Evolutionary conservation across 305 asterid genomes (phyloP).

Genomic region (Caryopteris hybrid): DNA sequence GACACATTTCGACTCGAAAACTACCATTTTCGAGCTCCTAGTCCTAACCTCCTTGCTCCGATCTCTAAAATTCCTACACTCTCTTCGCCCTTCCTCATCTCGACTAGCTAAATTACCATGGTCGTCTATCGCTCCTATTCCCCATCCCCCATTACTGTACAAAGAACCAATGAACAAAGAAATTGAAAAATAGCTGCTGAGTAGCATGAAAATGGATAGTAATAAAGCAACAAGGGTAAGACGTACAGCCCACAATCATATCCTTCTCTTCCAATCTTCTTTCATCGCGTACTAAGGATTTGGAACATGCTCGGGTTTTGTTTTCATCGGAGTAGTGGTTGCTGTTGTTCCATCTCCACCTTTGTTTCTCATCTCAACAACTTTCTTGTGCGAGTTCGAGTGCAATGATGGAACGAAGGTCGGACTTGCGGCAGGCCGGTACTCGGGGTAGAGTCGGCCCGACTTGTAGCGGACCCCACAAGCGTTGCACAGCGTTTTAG

Average conservation of each 20-base stretch:
- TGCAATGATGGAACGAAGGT: constrained; percentile 77
- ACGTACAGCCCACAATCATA: background rate
- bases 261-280: background rate
- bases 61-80: constrained; percentile 28
- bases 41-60: constrained; percentile 39
- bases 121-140: constrained; percentile 39
- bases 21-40: constrained; percentile 24
- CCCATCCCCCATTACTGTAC: constrained; percentile 54
- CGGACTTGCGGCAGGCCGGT: constrained; percentile 94
- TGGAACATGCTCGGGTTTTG: constrained; percentile 27
- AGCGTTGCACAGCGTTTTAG: constrained; percentile 84
- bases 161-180: constrained; percentile 70
- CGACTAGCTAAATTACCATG: constrained; percentile 36
- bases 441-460: constrained; percentile 82
- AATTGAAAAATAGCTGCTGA: constrained; percentile 24
- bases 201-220: constrained; percentile 8
- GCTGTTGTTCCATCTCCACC: background rate
- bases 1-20: constrained; percentile 12
- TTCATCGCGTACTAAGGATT: background rate
- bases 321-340: background rate
- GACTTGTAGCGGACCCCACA: constrained; percentile 96
- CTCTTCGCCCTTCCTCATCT: constrained; percentile 21
- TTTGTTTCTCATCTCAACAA: constrained; percentile 79
- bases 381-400: constrained; percentile 94
- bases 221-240: background rate